Evolutionary conservation across 2,329 filamentous ascomycete species (phyloP).

Genomic region (Sporothrix variecibatus): DNA sequence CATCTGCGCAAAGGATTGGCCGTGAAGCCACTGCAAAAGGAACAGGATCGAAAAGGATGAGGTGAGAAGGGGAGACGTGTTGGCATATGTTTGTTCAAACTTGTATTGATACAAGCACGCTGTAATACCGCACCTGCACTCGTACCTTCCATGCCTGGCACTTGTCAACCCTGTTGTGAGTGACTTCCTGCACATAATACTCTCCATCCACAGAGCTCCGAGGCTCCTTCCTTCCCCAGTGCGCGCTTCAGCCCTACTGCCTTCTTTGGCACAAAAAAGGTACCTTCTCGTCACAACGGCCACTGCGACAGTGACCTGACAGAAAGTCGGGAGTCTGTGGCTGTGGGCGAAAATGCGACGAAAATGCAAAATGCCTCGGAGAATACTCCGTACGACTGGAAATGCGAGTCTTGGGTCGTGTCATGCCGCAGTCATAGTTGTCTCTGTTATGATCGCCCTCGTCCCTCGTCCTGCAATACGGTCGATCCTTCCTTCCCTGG

Average conservation of each 20-base stretch:
- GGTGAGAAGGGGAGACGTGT: not conserved
- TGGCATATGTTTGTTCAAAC: not conserved
- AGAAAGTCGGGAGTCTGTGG: not conserved
- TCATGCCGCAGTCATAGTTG: constrained; percentile 6
- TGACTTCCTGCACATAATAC: not conserved
- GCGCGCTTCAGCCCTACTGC: not conserved
- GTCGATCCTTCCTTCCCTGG: constrained; percentile 10
- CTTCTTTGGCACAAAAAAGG: not conserved
- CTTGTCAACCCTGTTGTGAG: not conserved
- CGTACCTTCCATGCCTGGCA: not conserved
- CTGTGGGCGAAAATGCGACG: not conserved
- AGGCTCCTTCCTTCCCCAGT: not conserved
- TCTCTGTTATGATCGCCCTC: not conserved
- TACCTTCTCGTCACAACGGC: not conserved
- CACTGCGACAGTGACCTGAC: not conserved
- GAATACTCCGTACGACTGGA: not conserved
- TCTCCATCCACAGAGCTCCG: not conserved
- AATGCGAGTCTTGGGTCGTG: not conserved
- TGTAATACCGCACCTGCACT: too few relatives aligned
- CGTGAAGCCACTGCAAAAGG: not conserved
- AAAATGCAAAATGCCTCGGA: not conserved
- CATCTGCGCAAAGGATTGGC: not conserved
- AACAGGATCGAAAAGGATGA: not conserved
- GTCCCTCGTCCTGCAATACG: not conserved
- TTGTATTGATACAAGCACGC: not conserved